Conservation (phyloP, 1,139 yeast genomes). For the Kurtzmaniella quercitrusa region DNA sequence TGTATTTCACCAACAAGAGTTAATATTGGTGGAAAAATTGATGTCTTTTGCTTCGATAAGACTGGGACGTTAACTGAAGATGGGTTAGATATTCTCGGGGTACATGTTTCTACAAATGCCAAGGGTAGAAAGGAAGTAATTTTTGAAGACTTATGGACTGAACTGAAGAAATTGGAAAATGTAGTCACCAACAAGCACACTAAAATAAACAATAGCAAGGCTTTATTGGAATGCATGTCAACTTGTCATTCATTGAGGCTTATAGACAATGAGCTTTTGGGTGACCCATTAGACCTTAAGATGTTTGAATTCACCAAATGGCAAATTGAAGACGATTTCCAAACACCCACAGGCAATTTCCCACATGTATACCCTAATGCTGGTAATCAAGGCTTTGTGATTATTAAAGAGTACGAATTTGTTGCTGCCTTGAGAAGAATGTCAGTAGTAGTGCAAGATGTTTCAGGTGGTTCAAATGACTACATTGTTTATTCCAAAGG, state of each 20-base stretch:
- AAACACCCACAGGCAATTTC: constrained; percentile 14
- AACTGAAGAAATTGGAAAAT: constrained; percentile 22
- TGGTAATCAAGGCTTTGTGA: constrained; percentile 42
- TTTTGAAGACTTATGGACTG: constrained; percentile 43
- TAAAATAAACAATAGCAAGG: constrained; percentile 27
- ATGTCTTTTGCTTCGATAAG: constrained; percentile 88
- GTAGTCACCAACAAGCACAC: constrained; percentile 11
- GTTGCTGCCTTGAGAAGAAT: constrained; percentile 81
- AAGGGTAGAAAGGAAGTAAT: constrained; percentile 46
- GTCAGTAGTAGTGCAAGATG: constrained; percentile 62
- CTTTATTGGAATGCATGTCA: constrained; percentile 55
- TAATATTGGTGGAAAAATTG: constrained; percentile 91
- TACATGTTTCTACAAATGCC: constrained; percentile 59
- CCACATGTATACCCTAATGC: constrained; percentile 21
- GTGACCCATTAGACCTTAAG: constrained; percentile 89
- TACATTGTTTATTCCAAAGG: constrained; percentile 75
- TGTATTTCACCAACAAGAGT: constrained; percentile 94
- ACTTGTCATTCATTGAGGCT: constrained; percentile 83
- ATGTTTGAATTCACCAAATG: constrained; percentile 90
- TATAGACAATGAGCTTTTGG: constrained; percentile 76
- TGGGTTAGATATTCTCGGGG: constrained; percentile 88
- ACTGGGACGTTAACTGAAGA: constrained; percentile 98
- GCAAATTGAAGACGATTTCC: constrained; percentile 64
- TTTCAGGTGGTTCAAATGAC: constrained; percentile 19
- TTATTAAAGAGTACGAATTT: constrained; percentile 77